Base-by-base conservation (phyloP, 2,329 filamentous ascomycete species). In the Fusarium torreyae region DNA sequence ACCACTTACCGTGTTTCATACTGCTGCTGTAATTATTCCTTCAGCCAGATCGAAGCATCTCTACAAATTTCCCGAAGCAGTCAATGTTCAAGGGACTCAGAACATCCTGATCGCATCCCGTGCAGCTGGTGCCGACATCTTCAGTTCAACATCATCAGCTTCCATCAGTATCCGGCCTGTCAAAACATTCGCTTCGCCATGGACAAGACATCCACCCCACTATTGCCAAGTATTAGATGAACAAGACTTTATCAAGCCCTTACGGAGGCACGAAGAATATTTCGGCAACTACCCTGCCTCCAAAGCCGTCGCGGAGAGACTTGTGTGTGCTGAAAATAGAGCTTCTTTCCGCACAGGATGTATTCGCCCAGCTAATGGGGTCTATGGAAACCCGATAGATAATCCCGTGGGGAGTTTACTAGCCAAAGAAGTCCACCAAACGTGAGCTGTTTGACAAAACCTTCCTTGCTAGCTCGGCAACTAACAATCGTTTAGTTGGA, bases 1-100 rank as follows among this genome's bases (percentile, higher is more conserved):
- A 2, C 59, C 59, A 6, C 52, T 65, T 8, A 64, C 62, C 1
- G 62, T 58, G 15, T 65, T 48, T 14, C 59, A 65, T 22, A 64
- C 40, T 8, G 46, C 46, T 14, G 53, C 59, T 36, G 7, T 59
- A 1, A 64, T 65, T 18, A 7, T 49, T 13, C 45, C 52, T 5
- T 57, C 59, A 4, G 20, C 59, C 7, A 28, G 59, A 31, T 52
- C 59, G 4, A 58, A 38, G 17, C 26, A 58, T 15, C 52, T 65
- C 3, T 65, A 48, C n/a, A 34, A 20, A 2, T 39, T 64, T 13
- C 48, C 36, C 6, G 52, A 65, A 14, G 7, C 17, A 13, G 34
- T 52, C 9, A 65, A 64, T 31, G n/a, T 65, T 3, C 26, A 46
- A n/a, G 52, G 59, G 10, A 65, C 62, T 3, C 58, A 48, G 18